Evolutionary conservation across 805 yeast species (phyloP), one percentile per base, ranked within the genome.

Genomic region (Starmerella powellii): DNA sequence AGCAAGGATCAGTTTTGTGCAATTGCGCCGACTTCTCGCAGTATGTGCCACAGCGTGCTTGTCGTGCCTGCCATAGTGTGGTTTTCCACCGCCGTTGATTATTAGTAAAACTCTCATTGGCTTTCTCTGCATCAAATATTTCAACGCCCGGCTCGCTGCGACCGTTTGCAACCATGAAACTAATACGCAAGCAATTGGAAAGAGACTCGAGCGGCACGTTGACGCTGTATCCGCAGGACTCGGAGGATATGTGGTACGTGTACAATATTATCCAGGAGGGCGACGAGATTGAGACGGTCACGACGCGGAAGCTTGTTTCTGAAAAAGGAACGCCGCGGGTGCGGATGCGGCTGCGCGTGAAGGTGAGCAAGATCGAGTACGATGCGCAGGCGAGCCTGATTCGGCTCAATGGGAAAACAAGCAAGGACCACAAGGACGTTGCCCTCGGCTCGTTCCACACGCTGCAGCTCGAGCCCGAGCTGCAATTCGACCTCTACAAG

Each of bases 381-480:
- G 80, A 77, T 34, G 80, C 94, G 8, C 68, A 75, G 15, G 91
- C 80, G 47, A 80, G 80, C 48, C 72, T 73, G 20, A 71, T 91
- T 67, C 70, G 95, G 54, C 66, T 85, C 38, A 76, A 85, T 54
- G 97, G 97, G 5, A 70, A 76, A 38, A 71, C 74, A 0, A 70
- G 68, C 16, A 68, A 71, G 27, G 76, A 75, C 34, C 74, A 78
- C 49, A 80, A 76, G 26, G 80, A 79, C 56, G 88, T 88, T 6
- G 84, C 95, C 3, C 63, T 78, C 37, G 88, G 91, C 23, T 78
- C 94, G 30, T 86, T 75, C 60, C 95, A 88, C 59, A 84, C 96
- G 1, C 83, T 87, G 6, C 87, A 78, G 49, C 68, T 88, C 10
- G 81, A 78, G 52, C 73, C 78, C 47, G 72, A 78, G 49, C 73